Conservation (phyloP, 2,329 filamentous ascomycete genomes). For the Tolypocladium cylindrosporum region DNA sequence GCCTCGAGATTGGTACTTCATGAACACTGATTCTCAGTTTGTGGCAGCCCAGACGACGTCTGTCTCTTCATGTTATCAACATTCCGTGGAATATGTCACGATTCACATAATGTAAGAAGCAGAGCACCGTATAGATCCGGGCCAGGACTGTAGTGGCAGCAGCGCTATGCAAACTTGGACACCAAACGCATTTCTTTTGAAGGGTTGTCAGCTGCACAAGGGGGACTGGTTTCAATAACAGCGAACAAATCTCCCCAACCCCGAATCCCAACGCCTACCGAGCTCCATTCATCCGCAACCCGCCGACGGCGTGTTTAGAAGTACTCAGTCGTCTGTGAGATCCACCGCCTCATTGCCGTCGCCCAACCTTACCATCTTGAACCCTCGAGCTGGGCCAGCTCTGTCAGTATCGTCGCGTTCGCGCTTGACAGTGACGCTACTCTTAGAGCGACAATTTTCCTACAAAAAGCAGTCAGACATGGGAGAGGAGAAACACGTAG, state of each 20-base stretch:
- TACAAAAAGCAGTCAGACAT: not conserved
- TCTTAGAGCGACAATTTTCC: not conserved
- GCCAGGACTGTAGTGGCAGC: too few relatives aligned
- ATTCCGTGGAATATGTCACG: too few relatives aligned
- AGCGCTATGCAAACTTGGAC: too few relatives aligned
- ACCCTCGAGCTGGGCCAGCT: not conserved
- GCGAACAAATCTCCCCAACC: not conserved
- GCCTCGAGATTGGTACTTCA: not conserved
- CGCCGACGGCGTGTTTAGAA: not conserved
- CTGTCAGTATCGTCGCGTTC: not conserved
- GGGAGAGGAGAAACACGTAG: not conserved
- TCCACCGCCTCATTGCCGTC: constrained; percentile 4
- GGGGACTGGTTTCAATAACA: not conserved
- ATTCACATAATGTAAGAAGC: too few relatives aligned
- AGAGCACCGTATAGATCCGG: too few relatives aligned
- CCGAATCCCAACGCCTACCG: not conserved
- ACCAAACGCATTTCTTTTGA: not conserved
- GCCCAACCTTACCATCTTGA: not conserved
- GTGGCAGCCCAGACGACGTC: too few relatives aligned
- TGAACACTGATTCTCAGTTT: too few relatives aligned
- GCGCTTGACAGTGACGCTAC: not conserved
- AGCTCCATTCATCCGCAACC: not conserved
- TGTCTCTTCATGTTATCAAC: too few relatives aligned
- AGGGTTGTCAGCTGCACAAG: too few relatives aligned
- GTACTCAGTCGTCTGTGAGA: constrained; percentile 3